Evolutionary conservation across 2,329 filamentous ascomycete genomes (phyloP), one percentile per base, ranked within the genome.

Genomic region (Tolypocladium pustulatum): DNA sequence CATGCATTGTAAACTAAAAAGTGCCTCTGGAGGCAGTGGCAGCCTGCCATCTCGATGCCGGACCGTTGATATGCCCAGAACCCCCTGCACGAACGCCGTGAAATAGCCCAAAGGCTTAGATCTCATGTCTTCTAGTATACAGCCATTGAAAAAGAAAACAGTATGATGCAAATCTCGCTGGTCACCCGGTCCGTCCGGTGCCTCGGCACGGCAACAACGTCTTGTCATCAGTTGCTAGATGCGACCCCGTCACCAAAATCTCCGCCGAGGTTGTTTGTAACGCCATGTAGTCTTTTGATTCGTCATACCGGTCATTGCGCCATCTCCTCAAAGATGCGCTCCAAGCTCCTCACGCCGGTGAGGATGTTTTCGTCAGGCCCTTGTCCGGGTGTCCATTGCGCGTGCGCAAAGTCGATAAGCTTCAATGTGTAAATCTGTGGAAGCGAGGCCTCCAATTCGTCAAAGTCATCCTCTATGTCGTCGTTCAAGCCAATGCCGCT

Each of bases 381-480:
- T 66, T 88, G 75, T 1, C 91, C 90, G 0, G 90, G 88, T 1
- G 85, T 88, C 86, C 88, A 97, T 55, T 79, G 76, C 13, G 94
- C 94, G 73, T 99, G 94, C 1, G 94, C 94, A 79, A 99, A 99
- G 72, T 99, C 94, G 65, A 99, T 99, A 62, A 99, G 80, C 69
- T 93, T 94, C 55, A 97, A 79, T 15, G 85, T 82, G 67, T 88
- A 90, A 51, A 96, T 83, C 65, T 86, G 86, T 0, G 88, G 88
- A 13, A 76, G 61, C 20, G 53, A 78, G 2, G 77, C 77, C 0
- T 76, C 72, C 1, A 71, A 69, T 0, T 74, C 72, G 43, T 72
- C 71, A 15, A 83, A 79, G 2, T 86, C 82, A 4, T 79, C 79
- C 2, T 80, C 69, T 30, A 72, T 73, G 32, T 74, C 71, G 40